Conservation (phyloP, 306 rosid species). For the Pterocarpus santalinus region DNA sequence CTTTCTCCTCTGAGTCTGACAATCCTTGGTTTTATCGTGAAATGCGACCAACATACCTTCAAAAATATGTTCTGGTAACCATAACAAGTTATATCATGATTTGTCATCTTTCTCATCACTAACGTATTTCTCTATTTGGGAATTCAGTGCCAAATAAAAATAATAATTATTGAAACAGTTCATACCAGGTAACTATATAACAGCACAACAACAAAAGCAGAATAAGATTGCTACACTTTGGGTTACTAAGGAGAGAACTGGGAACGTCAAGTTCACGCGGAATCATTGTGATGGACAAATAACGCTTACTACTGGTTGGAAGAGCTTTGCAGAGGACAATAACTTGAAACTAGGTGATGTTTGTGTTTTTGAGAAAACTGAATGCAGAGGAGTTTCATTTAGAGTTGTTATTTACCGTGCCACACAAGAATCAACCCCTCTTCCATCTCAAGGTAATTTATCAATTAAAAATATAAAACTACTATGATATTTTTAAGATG, state of each 20-base stretch:
- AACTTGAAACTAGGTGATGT: constrained; percentile 8
- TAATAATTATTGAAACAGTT: neutral
- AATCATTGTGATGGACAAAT: neutral
- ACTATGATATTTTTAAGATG: neutral
- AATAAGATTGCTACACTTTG: neutral
- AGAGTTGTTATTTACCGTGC: constrained; percentile 17
- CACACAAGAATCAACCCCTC: neutral
- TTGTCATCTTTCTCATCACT: neutral
- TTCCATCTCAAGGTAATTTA: neutral
- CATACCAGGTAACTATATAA: neutral
- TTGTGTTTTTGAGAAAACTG: constrained; percentile 23
- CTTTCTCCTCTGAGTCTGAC: neutral
- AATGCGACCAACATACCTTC: constrained; percentile 9
- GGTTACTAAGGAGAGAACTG: neutral
- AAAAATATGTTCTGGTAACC: neutral
- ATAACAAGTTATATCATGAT: neutral
- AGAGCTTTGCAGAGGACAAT: constrained; percentile 14
- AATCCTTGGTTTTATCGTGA: constrained; percentile 6
- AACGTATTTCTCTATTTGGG: neutral
- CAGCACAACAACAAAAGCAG: neutral
- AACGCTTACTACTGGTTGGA: neutral
- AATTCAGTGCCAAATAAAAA: neutral
- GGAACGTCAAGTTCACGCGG: neutral
- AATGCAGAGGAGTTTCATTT: neutral
- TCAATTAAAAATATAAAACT: neutral